A percentile compares a stretch with the other conserved stretches of the same genome.
These are phyloP conservation scores for Blastobotrys buckinghamii DNA, from an alignment of 1,139 yeast species.

Conservation along the genomic window DNA sequence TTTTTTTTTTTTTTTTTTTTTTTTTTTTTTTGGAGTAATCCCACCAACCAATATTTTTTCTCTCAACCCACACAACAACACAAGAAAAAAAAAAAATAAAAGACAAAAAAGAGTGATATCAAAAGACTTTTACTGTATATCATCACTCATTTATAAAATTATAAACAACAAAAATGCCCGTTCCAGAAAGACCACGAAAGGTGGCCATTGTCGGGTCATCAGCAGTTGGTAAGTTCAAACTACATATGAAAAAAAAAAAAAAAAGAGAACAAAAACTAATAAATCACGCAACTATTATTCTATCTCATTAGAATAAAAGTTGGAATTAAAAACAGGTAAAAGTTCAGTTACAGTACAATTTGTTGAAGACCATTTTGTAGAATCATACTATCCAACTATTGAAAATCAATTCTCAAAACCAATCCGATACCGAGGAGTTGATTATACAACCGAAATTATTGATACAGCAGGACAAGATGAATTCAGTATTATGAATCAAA, in stretches of 20 bases:
- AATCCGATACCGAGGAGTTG: conserved; percentile 64
- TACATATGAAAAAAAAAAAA: background rate
- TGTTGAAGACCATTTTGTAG: conserved; percentile 85
- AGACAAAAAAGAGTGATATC: too few species aligned
- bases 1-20: background rate
- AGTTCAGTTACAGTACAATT: conserved; percentile 81
- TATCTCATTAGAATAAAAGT: background rate
- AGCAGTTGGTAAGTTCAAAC: conserved; percentile 50
- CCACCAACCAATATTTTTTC: background rate
- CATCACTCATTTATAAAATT: too few species aligned
- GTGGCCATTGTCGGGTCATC: conserved; percentile 86
- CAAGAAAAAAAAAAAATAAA: background rate
- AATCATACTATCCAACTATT: conserved; percentile 86
- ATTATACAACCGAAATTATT: conserved; percentile 76
- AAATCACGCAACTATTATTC: background rate
- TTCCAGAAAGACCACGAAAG: conserved; percentile 52
- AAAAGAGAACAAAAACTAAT: background rate
- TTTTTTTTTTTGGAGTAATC: background rate
- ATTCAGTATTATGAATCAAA: conserved; percentile 76
- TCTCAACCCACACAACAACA: too few species aligned
- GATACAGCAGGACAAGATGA: conserved; percentile 96
- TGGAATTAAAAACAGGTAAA: conserved; percentile 39
- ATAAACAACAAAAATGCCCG: conserved; percentile 14
- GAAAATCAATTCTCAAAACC: conserved; percentile 82
- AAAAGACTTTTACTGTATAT: too few species aligned